Evolutionary conservation across 2,329 filamentous ascomycete genomes (phyloP).

Genomic region (Cladosporium sp.): DNA sequence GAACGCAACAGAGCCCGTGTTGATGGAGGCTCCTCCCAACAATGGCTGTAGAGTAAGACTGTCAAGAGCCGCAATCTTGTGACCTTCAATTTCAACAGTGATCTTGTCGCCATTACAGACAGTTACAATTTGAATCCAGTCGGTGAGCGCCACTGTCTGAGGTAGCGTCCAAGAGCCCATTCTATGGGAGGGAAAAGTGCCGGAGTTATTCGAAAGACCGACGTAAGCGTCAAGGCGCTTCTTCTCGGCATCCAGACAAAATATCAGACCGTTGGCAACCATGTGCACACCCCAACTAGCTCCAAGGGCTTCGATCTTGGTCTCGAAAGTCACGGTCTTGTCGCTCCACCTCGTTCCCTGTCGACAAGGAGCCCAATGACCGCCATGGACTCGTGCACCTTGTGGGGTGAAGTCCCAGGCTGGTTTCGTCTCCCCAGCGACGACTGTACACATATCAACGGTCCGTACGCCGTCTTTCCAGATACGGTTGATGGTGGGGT

Average conservation of each 20-base stretch:
- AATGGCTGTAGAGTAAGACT: neutral
- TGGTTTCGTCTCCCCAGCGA: neutral
- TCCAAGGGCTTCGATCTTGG: neutral
- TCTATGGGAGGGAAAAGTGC: neutral
- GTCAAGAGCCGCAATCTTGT: neutral
- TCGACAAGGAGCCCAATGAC: conserved; percentile 1
- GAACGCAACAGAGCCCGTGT: neutral
- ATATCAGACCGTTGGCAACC: neutral
- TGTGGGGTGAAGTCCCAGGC: neutral
- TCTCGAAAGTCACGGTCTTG: neutral
- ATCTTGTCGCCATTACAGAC: neutral
- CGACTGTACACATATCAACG: neutral
- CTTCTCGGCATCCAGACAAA: neutral
- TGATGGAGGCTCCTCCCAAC: neutral
- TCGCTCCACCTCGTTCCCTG: neutral
- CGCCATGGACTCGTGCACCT: neutral
- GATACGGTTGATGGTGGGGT: neutral
- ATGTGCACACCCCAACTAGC: neutral
- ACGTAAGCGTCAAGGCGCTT: neutral
- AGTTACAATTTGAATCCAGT: neutral
- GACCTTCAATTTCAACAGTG: neutral
- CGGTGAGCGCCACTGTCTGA: neutral
- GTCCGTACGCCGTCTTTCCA: neutral
- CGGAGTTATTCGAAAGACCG: neutral
- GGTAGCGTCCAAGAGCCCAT: neutral